These are phyloP conservation scores for Ulvella scutata DNA, from an alignment of 139 green algal species.

Conservation along the genomic window DNA sequence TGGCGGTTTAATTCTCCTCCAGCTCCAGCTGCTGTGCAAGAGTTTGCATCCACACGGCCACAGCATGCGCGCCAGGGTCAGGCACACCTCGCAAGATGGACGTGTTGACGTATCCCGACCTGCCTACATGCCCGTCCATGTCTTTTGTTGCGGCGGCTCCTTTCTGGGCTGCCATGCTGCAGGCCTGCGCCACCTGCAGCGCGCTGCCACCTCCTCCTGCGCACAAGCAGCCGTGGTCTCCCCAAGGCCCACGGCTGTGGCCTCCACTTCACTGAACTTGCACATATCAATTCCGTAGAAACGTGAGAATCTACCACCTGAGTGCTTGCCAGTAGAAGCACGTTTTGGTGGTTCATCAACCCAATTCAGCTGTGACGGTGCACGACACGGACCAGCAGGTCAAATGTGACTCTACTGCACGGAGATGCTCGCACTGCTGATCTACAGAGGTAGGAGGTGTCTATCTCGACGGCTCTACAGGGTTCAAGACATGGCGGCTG, in stretches of 20 bases:
- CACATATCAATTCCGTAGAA: background rate
- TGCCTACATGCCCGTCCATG: slow-evolving; percentile 42
- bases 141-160: slow-evolving; percentile 39
- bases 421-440: background rate
- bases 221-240: background rate
- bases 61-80: slow-evolving; percentile 52
- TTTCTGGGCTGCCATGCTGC: slow-evolving; percentile 22
- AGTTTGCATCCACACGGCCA: slow-evolving; percentile 36
- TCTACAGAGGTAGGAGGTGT: background rate
- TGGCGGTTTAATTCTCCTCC: too few relatives aligned
- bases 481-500: background rate
- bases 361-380: too few relatives aligned
- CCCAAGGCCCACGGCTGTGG: background rate
- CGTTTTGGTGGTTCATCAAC: background rate
- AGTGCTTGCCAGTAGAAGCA: background rate
- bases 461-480: background rate
- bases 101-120: slow-evolving; percentile 42
- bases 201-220: background rate
- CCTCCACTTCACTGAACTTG: background rate
- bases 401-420: background rate
- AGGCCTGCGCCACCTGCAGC: slow-evolving; percentile 11
- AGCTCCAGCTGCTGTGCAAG: too few relatives aligned
- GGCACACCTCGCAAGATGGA: slow-evolving; percentile 15
- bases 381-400: too few relatives aligned
- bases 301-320: background rate